phyloP scores from a whole-genome alignment of 2,329 filamentous ascomycete genomes.

The Tolypocladium sp. region DNA sequence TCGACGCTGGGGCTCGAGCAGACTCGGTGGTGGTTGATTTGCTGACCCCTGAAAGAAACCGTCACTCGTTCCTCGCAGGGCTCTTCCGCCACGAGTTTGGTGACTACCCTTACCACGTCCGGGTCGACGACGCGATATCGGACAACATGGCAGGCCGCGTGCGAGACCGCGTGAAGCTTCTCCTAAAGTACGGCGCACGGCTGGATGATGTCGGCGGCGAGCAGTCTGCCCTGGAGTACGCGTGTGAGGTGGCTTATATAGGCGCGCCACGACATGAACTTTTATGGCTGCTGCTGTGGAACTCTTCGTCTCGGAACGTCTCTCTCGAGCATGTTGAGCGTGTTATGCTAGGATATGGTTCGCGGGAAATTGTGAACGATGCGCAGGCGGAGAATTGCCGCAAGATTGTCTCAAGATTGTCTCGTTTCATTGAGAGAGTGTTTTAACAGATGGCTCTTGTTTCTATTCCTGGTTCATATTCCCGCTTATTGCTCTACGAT shows the following conservation, averaged over 20 bases:
- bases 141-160: rapidly evolving
- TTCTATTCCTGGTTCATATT: not conserved
- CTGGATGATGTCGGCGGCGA: not conserved
- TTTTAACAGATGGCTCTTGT: not conserved
- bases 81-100: not conserved
- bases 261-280: not conserved
- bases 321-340: not conserved
- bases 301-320: not conserved
- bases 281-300: not conserved
- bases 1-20: not conserved
- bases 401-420: not conserved
- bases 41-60: not conserved
- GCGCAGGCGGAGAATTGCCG: not conserved
- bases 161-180: not conserved
- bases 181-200: not conserved
- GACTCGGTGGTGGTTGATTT: not conserved
- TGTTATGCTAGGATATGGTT: not conserved
- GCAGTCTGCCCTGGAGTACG: not conserved
- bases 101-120: not conserved
- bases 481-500: not conserved
- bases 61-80: not conserved
- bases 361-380: not conserved
- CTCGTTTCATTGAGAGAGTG: not conserved
- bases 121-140: not conserved
- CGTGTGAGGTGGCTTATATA: not conserved